These are phyloP conservation scores for Vavraia culicis DNA, from an alignment of 371 early-diverging fungal genomes.

Conservation along the genomic window DNA sequence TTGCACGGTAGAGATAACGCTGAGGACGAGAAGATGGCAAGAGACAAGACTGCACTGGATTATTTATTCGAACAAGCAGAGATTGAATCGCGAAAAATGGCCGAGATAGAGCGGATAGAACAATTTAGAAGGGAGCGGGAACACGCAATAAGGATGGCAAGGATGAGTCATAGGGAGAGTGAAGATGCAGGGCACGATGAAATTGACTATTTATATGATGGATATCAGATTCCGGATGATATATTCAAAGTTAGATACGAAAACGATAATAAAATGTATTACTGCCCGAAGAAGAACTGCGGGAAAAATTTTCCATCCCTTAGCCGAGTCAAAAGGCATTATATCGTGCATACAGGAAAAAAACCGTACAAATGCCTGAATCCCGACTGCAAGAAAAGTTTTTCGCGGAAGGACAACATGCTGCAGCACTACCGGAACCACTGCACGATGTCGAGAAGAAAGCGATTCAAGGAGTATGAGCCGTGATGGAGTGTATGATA, in stretches of 20 bases:
- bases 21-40: slow-evolving; percentile 10
- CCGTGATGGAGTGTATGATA: too few species aligned
- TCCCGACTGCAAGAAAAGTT: slow-evolving; percentile 38
- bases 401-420: slow-evolving; percentile 45
- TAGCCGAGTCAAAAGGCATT: slow-evolving; percentile 43
- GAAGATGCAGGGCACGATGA: slow-evolving; percentile 5
- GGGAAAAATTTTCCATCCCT: slow-evolving; percentile 38
- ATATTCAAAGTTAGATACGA: slow-evolving; percentile 22
- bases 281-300: slow-evolving; percentile 39
- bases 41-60: not conserved
- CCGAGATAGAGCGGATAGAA: not conserved
- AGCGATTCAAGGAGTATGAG: too few species aligned
- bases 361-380: slow-evolving; percentile 44
- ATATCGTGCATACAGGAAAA: slow-evolving; percentile 42
- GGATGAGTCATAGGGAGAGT: slow-evolving; percentile 1
- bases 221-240: slow-evolving; percentile 29
- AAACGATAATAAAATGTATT: slow-evolving; percentile 24
- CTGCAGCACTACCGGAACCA: slow-evolving; percentile 44
- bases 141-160: not conserved
- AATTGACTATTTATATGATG: not conserved
- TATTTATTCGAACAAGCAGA: not conserved
- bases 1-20: too few species aligned
- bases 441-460: slow-evolving; percentile 16
- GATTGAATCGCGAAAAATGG: not conserved
- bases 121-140: slow-evolving; percentile 2